A percentile compares a stretch with the other conserved stretches of the same genome.
Conservation (phyloP, 345 rosid genomes). For the Populus pruinosa region DNA sequence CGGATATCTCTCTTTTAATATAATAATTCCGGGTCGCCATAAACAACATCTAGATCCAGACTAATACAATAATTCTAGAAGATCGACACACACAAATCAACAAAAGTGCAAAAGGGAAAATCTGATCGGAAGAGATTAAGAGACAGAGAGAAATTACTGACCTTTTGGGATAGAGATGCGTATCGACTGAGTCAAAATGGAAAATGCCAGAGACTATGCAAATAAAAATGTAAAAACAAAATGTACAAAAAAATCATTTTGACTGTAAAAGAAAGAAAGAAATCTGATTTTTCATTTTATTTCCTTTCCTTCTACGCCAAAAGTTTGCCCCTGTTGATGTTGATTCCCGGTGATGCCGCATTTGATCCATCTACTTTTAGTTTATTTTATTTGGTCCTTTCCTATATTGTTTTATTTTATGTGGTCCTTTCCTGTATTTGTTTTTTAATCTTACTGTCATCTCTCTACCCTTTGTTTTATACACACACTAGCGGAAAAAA, state of each 20-base stretch:
- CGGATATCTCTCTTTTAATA: constrained; percentile 3
- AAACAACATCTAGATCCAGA: neutral
- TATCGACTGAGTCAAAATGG: constrained; percentile 12
- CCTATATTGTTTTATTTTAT: too few relatives aligned
- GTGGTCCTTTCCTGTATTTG: too few relatives aligned
- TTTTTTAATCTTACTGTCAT: too few relatives aligned
- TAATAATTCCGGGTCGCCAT: neutral
- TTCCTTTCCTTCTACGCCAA: neutral
- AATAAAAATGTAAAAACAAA: neutral
- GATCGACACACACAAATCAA: neutral
- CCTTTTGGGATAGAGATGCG: constrained; percentile 15
- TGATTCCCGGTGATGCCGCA: neutral
- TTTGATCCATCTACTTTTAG: too few relatives aligned
- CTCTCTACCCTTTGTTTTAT: too few relatives aligned
- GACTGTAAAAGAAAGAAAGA: neutral
- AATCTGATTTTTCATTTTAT: neutral
- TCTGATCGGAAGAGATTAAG: neutral
- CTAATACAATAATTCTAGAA: constrained; percentile 6
- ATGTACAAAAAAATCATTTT: neutral
- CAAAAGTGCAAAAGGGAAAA: neutral
- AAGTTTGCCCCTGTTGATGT: neutral
- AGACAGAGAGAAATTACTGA: neutral
- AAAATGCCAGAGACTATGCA: constrained; percentile 1
- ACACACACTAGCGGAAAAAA: too few relatives aligned
- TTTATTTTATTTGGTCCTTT: too few relatives aligned